Base-by-base conservation (phyloP, 305 asterid genomes). In the Vinca major region DNA sequence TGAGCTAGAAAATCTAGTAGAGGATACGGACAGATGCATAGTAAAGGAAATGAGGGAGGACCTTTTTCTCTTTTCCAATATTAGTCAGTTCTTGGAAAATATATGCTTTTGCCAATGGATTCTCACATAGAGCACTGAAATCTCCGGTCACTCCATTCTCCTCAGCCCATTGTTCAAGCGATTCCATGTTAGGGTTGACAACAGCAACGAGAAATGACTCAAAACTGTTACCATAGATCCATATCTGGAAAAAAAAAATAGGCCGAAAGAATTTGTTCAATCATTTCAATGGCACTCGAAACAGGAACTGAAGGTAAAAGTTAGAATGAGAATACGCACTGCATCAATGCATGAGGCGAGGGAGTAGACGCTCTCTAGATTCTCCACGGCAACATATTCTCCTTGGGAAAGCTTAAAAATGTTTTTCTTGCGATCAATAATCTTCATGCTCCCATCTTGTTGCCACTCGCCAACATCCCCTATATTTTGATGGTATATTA, bases 381-480 rank as follows among this genome's bases (percentile, higher is more conserved):
- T 78, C 67, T 90, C 97, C 39, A 88, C 94, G 1, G 97, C 84
- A 66, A 90, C 84, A 21, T 90, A 90, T 71, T 90, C 97, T 68
- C 97, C 97, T 73, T 90, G 96, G 13, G 97, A 90, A 70, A 90
- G 97, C 82, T 90, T 90, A 84, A 90, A 90, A 48, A 88, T 90
- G 78, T 90, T 90, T 70, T 90, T 90, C 84, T 90, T 90, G 60
- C 96, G 83, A 74, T 90, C 97, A 51, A 90, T 86, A 62, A 90
- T 90, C 83, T 86, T 88, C 96, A 90, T 79, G 84, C 96, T 85
- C 65, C 97, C 97, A 65, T 86, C 87, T 4, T 68, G 80, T 65
- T 84, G 95, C 96, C 92, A 90, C 73, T 90, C 97, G 2, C 97
- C 96, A 19, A 90, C 78, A 74, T 88, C 97, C 51, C 96, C 97